These are phyloP conservation scores for Cercis canadensis DNA, from an alignment of 306 rosid species.

Conservation along the genomic window DNA sequence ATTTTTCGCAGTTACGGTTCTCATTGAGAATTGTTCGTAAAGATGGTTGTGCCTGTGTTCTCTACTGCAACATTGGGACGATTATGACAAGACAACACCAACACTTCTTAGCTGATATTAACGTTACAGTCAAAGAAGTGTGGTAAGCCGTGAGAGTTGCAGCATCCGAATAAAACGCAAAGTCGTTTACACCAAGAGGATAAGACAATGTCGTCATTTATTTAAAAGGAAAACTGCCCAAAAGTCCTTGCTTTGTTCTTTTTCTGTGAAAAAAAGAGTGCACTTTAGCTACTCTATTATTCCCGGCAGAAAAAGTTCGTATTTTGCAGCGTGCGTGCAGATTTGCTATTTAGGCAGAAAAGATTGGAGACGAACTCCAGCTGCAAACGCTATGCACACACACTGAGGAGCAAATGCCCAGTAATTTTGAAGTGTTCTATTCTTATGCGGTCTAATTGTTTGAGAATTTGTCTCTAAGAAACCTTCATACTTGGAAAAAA, in stretches of 20 bases:
- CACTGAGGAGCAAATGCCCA: not conserved
- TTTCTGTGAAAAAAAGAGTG: not conserved
- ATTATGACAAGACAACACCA: too few species aligned
- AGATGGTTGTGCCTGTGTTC: too few species aligned
- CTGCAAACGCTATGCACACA: not conserved
- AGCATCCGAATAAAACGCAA: not conserved
- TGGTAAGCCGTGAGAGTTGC: too few species aligned
- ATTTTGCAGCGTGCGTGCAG: too few species aligned
- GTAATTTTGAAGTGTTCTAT: not conserved
- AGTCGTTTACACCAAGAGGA: conserved; percentile 24
- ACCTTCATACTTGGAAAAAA: conserved; percentile 9
- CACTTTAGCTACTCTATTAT: too few species aligned
- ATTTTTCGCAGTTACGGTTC: conserved; percentile 46
- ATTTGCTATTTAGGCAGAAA: too few species aligned
- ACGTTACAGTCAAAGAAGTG: too few species aligned
- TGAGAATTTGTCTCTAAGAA: conserved; percentile 44
- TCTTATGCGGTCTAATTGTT: conserved; percentile 14
- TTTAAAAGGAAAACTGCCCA: not conserved
- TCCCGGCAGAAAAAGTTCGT: not conserved
- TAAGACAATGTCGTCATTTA: not conserved
- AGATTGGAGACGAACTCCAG: too few species aligned
- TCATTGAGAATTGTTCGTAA: conserved; percentile 50
- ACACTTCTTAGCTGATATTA: too few species aligned
- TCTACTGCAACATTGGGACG: too few species aligned
- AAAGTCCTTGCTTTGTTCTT: not conserved